A percentile compares a stretch with the other conserved stretches of the same genome.
phyloP scores from a whole-genome alignment of 805 yeast genomes.

The Wickerhamomyces ciferrii region DNA sequence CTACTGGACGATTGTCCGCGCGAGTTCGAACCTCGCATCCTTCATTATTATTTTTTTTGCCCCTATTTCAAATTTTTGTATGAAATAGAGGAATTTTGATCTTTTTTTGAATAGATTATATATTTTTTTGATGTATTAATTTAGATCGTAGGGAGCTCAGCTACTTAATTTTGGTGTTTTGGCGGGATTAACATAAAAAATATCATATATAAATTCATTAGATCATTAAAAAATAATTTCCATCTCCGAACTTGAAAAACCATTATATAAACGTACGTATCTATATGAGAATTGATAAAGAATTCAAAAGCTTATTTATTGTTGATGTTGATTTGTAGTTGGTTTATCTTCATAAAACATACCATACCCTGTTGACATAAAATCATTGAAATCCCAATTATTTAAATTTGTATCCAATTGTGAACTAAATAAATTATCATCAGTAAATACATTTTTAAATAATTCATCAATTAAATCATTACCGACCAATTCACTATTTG shows the following conservation, averaged over 20 bases:
- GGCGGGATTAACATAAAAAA: too few relatives aligned
- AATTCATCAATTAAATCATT: slow-evolving; percentile 10
- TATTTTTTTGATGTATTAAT: too few relatives aligned
- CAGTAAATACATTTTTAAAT: slow-evolving; percentile 6
- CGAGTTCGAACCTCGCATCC: slow-evolving; percentile 35
- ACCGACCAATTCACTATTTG: neutral
- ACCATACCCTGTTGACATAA: neutral
- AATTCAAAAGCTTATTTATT: neutral
- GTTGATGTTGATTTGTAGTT: slow-evolving; percentile 1
- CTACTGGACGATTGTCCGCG: slow-evolving; percentile 30
- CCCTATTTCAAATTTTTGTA: too few relatives aligned
- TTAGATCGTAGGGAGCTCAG: too few relatives aligned
- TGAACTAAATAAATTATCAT: slow-evolving; percentile 5
- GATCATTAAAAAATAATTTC: too few relatives aligned
- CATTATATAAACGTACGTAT: too few relatives aligned
- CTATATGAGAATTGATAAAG: too few relatives aligned
- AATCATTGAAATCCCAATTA: neutral
- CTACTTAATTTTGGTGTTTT: too few relatives aligned
- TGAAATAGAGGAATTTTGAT: too few relatives aligned
- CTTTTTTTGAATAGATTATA: too few relatives aligned
- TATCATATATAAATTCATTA: neutral
- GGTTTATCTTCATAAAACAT: neutral
- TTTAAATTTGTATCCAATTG: neutral
- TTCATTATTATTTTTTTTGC: slow-evolving; percentile 18
- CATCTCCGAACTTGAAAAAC: too few relatives aligned